Percentiles rank a stretch among this genome's conserved stretches.
phyloP scores from a whole-genome alignment of 805 yeast species.

The Vanderwaltozyma yarrowii region DNA sequence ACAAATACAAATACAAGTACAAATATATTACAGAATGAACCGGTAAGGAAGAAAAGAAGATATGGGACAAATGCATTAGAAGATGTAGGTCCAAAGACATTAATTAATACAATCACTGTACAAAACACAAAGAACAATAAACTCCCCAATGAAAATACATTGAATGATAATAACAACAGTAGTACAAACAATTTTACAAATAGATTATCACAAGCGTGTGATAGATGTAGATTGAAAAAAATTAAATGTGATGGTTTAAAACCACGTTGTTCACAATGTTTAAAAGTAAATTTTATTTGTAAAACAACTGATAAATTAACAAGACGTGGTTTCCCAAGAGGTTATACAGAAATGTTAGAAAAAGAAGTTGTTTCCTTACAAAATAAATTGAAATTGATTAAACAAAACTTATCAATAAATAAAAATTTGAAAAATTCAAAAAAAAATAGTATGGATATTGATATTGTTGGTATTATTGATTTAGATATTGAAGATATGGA shows the following conservation, averaged over 20 bases:
- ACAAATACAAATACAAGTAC: too few species aligned
- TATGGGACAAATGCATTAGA: background rate
- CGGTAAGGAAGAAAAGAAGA: background rate
- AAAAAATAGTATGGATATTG: too few species aligned
- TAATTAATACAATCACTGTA: background rate
- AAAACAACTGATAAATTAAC: slow-evolving; percentile 64
- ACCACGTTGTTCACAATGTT: slow-evolving; percentile 50
- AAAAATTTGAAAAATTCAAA: too few species aligned
- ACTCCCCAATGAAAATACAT: too few species aligned
- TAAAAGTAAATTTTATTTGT: slow-evolving; percentile 55
- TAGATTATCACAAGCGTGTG: slow-evolving; percentile 59
- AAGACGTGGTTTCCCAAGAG: slow-evolving; percentile 70
- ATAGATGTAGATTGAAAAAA: slow-evolving; percentile 52
- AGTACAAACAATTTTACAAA: too few species aligned
- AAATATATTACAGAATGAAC: too few species aligned
- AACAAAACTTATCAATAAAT: background rate
- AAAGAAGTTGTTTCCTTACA: slow-evolving; percentile 50
- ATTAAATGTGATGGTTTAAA: slow-evolving; percentile 47
- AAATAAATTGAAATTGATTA: slow-evolving; percentile 20
- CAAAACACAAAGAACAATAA: too few species aligned
- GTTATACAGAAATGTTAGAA: slow-evolving; percentile 70
- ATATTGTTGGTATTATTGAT: too few species aligned
- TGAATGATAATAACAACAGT: too few species aligned
- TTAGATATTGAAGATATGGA: too few species aligned
- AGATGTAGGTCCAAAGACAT: background rate